Evolutionary conservation across 176 grass and related monocot species (phyloP).

Genomic region (Ensete ventricosum): DNA sequence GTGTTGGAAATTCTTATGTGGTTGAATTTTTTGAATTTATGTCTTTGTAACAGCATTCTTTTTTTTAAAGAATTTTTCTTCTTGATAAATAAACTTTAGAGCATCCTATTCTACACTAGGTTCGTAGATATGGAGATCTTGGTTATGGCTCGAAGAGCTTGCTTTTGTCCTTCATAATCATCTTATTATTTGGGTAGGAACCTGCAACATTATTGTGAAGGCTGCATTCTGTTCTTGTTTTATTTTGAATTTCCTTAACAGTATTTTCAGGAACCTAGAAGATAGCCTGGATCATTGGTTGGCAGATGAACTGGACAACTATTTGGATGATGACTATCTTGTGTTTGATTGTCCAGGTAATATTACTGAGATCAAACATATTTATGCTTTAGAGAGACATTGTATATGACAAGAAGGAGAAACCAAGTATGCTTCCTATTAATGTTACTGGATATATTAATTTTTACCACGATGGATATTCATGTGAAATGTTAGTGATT

Average conservation of each 20-base stretch:
- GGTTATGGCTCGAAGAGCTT: no score
- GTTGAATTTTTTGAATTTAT: background rate
- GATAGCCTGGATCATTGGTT: constrained; percentile 96
- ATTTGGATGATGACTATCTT: constrained; percentile 89
- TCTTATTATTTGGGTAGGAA: background rate
- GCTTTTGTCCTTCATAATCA: background rate
- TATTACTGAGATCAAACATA: background rate
- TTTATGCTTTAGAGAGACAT: no score
- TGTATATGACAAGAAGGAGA: no score
- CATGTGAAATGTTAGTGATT: no score
- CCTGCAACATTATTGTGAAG: background rate
- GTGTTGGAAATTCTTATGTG: no score
- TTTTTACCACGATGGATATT: no score
- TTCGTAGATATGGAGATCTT: no score
- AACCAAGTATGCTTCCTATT: no score
- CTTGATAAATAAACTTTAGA: background rate
- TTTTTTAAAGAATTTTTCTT: background rate
- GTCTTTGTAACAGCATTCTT: background rate
- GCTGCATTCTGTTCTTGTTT: constrained; percentile 14
- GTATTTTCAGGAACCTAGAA: constrained; percentile 60
- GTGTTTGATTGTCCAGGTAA: constrained; percentile 97
- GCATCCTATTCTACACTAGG: background rate
- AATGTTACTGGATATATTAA: no score
- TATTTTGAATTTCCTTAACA: constrained; percentile 41
- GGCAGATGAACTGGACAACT: constrained; percentile 72